Evolutionary conservation across 2,329 filamentous ascomycete genomes (phyloP), one percentile per base, ranked within the genome.

Genomic region (Colletotrichum sp.): DNA sequence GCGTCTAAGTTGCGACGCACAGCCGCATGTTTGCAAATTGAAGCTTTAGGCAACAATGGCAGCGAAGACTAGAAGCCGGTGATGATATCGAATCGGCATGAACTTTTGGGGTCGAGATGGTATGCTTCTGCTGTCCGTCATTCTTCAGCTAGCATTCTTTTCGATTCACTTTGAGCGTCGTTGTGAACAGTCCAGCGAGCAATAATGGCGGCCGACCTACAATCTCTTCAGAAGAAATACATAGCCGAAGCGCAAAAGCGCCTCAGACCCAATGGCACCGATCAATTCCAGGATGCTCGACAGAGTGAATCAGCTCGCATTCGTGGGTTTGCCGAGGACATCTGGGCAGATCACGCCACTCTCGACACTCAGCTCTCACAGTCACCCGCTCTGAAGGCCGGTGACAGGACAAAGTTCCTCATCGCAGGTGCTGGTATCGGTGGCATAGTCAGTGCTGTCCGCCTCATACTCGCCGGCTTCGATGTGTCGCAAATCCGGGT

Each of bases 401-500:
- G 36, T 4, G 36, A 18, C 5, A 5, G 1, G 8, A 73, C 79
- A 75, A 81, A 82, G 65, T 78, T 82, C 59, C 34, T 85, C 22
- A 79, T 85, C 22, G 75, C 85, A 1, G 85, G 85, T 2, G 82
- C 81, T 2, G 85, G 85, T 0, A 84, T 80, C 55, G 82, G 81
- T 12, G 85, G 82, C 0, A 77, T 86, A 0, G 77, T 84, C 2
- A 82, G 77, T 16, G 84, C 82, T 1, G 78, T 80, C 5, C 78
- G 77, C 3, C 68, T 82, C 5, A 59, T 82, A 24, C 71, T 82
- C 24, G 71, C 77, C 2, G 80, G 80, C 4, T 74, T 82, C 59
- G 28, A 70, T 9, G 44, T 78, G 5, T 71, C 84, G 0, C 85
- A 87, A 8, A 84, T 89, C n/a, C 82, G 83, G 1, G 71, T 89